Evolutionary conservation across 2,329 filamentous ascomycete genomes (phyloP), one percentile per base, ranked within the genome.

Genomic region (Emericellopsis cladophorae): DNA sequence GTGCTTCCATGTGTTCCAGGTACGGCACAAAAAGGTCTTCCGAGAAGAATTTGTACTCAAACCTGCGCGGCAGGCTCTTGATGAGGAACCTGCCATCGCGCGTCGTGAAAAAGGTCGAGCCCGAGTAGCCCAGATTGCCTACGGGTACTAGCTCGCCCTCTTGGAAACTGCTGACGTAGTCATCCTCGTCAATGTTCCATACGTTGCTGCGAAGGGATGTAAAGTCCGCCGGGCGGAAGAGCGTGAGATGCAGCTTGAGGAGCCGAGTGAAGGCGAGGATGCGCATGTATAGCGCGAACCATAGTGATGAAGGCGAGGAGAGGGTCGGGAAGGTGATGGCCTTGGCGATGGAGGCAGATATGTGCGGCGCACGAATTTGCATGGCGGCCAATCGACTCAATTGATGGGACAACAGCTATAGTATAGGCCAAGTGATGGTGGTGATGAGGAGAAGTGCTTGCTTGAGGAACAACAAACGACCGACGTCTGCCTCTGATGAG

Each of bases 61-160:
- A 84, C 26, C 69, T 65, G 2, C 81, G 70, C 0, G 82, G 81
- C 1, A 88, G 62, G 2, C 78, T 82, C 52, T 87, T 88, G 52
- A 87, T 66, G 8, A 87, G 68, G 51, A 75, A 86, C 47, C 73
- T 74, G n/a, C 66, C 67, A 49, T 87, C 74, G 4, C 64, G 58
- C 0, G 82, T 86, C 5, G 68, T 71, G 58, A 84, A 85, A 59
- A 87, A 87, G 0, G 81, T 84, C 60, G 81, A 85, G 38, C 83
- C 83, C 23, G 79, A 84, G 53, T 83, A 84, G 3, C 82, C 82
- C 58, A 87, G 66, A 51, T 85, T 79, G 2, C 79, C 81, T 45
- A 81, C 70, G 1, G 77, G 57, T 2, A 69, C 58, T 26, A 85
- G 59, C 29, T 53, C 29, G 32, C 11, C 39, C 11, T 14, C 10